phyloP scores from a whole-genome alignment of 2,329 filamentous ascomycete genomes.

The Aureobasidium sp. region DNA sequence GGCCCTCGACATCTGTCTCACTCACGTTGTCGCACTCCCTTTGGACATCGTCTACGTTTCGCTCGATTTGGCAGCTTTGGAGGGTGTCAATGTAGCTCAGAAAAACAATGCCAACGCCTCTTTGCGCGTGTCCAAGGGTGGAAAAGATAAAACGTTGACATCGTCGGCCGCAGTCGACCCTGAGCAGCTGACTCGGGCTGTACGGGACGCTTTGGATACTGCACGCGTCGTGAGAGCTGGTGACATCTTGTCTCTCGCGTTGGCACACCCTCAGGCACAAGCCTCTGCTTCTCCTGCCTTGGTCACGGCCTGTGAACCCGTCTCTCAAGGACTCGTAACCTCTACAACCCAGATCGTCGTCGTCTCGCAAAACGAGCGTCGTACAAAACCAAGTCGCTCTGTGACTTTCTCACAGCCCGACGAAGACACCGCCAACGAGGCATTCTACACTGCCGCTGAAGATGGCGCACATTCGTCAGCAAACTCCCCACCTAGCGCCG shows the following conservation, averaged over 20 bases:
- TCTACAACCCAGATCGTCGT: conserved; percentile 77
- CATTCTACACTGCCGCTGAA: conserved; percentile 87
- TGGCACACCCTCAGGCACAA: conserved; percentile 78
- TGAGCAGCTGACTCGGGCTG: neutral
- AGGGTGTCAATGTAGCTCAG: conserved; percentile 73
- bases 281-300: conserved; percentile 74
- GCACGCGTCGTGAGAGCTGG: conserved; percentile 73
- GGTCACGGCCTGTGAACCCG: conserved; percentile 88
- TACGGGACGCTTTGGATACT: conserved; percentile 26
- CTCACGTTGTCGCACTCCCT: conserved; percentile 70
- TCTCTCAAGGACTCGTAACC: conserved; percentile 74
- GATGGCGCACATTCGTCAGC: conserved; percentile 37
- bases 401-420: conserved; percentile 41
- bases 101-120: conserved; percentile 69
- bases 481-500: conserved; percentile 12
- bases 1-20: conserved; percentile 74
- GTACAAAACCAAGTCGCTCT: conserved; percentile 38
- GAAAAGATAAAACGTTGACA: neutral
- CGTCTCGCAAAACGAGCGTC: conserved; percentile 42
- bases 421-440: conserved; percentile 80
- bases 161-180: neutral
- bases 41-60: conserved; percentile 82
- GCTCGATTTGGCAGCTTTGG: conserved; percentile 70
- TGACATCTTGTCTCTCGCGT: conserved; percentile 70
- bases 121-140: conserved; percentile 30